Conservation (phyloP, 1,139 yeast species). For the Pneumocystis canis region DNA sequence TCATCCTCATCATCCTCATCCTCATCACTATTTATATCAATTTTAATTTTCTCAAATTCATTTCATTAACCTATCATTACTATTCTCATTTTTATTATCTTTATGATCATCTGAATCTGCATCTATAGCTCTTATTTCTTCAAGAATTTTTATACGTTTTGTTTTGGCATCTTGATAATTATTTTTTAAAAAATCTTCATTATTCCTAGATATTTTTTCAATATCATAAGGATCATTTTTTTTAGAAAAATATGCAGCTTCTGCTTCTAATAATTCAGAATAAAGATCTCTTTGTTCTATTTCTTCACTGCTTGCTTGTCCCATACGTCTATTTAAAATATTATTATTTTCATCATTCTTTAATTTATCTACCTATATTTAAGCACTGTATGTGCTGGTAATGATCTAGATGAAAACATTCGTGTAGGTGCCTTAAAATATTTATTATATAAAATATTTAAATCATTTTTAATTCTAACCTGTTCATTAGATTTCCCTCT, state of each 20-base stretch:
- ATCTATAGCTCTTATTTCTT: slow-evolving; percentile 18
- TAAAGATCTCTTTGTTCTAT: slow-evolving; percentile 7
- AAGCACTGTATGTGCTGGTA: slow-evolving; percentile 56
- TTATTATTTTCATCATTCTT: background rate
- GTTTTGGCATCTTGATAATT: slow-evolving; percentile 10
- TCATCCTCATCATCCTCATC: slow-evolving; percentile 19
- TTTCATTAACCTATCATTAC: background rate
- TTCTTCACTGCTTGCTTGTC: slow-evolving; percentile 21
- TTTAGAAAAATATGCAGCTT: slow-evolving; percentile 11
- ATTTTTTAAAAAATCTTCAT: slow-evolving; percentile 1
- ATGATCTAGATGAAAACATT: slow-evolving; percentile 52
- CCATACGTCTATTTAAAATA: slow-evolving; percentile 9
- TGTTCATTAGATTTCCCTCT: slow-evolving; percentile 40
- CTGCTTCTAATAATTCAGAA: slow-evolving; percentile 13
- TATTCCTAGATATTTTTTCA: slow-evolving; percentile 10
- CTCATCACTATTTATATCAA: slow-evolving; percentile 12
- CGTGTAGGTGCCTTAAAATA: slow-evolving; percentile 24
- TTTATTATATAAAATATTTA: background rate
- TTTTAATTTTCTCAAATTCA: background rate
- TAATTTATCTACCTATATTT: slow-evolving; percentile 36
- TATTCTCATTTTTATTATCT: slow-evolving; percentile 19
- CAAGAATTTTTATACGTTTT: slow-evolving; percentile 13
- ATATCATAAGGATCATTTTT: slow-evolving; percentile 9
- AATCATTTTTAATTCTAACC: background rate
- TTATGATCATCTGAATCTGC: slow-evolving; percentile 15